These are phyloP conservation scores for Solanum chiquidenum DNA, from an alignment of 257 asterid species.

Conservation along the genomic window DNA sequence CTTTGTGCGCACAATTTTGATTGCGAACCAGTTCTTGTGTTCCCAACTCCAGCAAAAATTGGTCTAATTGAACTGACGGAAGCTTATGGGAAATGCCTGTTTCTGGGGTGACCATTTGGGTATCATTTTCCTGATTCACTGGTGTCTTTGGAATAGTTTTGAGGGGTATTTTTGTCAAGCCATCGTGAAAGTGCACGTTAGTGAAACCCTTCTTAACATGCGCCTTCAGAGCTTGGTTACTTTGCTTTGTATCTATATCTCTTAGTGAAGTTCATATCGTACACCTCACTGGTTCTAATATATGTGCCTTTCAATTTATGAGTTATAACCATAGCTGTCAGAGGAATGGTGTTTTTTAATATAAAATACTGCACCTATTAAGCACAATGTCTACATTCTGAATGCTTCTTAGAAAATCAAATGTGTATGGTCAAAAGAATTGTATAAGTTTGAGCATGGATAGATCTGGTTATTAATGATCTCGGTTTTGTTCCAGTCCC, in stretches of 20 bases:
- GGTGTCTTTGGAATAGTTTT: background rate
- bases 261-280: background rate
- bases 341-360: background rate
- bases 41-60: background rate
- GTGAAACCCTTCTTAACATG: background rate
- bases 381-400: background rate
- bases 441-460: background rate
- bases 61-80: background rate
- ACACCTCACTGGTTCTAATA: background rate
- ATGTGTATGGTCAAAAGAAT: background rate
- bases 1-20: background rate
- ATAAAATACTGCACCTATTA: background rate
- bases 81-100: background rate
- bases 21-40: background rate
- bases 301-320: background rate
- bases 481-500: background rate
- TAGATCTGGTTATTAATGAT: background rate
- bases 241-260: background rate
- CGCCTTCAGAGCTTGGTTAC: background rate
- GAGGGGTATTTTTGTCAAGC: background rate
- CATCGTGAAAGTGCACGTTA: background rate
- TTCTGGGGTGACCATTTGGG: background rate
- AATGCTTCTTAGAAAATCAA: background rate
- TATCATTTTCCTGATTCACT: background rate
- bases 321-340: background rate